These are phyloP conservation scores for Alternaria sp. DNA, from an alignment of 2,329 filamentous ascomycete genomes.

Conservation along the genomic window DNA sequence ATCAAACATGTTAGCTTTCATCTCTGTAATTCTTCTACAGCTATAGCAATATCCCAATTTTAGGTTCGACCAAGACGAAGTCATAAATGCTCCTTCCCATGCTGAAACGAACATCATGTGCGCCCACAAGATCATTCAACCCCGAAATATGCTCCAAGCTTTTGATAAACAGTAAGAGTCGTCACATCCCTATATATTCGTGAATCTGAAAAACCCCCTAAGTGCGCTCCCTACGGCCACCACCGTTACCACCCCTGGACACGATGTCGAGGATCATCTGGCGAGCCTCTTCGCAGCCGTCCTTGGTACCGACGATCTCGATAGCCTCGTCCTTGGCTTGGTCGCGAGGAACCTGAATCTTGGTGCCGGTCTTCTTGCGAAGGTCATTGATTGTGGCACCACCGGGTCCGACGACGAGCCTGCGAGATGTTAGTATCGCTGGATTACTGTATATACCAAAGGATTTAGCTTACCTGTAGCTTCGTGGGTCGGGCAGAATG, in stretches of 20 bases:
- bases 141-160: slow-evolving; percentile 1
- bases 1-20: neutral
- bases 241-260: slow-evolving; percentile 38
- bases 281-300: slow-evolving; percentile 86
- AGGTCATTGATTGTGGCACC: slow-evolving; percentile 94
- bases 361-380: slow-evolving; percentile 89
- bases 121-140: slow-evolving; percentile 1
- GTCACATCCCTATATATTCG: neutral
- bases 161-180: neutral
- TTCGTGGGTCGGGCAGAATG: slow-evolving; percentile 85
- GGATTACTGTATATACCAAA: neutral
- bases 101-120: neutral
- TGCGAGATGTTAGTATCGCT: slow-evolving; percentile 17
- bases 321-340: slow-evolving; percentile 82
- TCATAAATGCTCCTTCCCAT: neutral
- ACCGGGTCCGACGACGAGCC: slow-evolving; percentile 87
- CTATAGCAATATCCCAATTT: neutral
- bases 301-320: slow-evolving; percentile 81
- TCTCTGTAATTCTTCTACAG: slow-evolving; percentile 1
- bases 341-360: slow-evolving; percentile 90
- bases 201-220: neutral
- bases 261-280: slow-evolving; percentile 89
- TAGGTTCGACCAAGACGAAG: slow-evolving; percentile 1
- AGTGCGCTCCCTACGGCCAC: slow-evolving; percentile 31
- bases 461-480: slow-evolving; percentile 65